Evolutionary conservation across 805 yeast genomes (phyloP).

Genomic region (Hemisphaericaspora nanyangensis): DNA sequence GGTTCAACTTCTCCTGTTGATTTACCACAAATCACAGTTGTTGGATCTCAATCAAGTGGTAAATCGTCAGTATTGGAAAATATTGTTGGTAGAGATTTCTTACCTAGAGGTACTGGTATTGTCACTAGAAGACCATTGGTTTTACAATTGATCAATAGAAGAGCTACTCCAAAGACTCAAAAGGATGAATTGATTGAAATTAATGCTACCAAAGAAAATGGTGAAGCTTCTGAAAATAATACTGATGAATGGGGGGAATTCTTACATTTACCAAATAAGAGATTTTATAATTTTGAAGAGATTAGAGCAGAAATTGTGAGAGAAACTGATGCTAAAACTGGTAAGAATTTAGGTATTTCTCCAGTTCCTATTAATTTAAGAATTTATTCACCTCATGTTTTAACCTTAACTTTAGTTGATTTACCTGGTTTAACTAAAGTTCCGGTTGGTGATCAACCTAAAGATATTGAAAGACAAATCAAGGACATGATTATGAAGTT

Average conservation of each 20-base stretch:
- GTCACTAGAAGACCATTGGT: constrained; percentile 88
- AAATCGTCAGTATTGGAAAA: constrained; percentile 87
- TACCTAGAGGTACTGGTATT: constrained; percentile 91
- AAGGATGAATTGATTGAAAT: constrained; percentile 42
- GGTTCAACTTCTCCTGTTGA: constrained; percentile 88
- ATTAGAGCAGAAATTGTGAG: constrained; percentile 87
- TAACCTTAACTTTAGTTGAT: constrained; percentile 91
- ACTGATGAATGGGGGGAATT: constrained; percentile 97
- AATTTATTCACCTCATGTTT: constrained; percentile 89
- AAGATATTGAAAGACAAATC: constrained; percentile 92
- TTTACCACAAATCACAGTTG: constrained; percentile 92
- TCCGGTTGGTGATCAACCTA: constrained; percentile 98
- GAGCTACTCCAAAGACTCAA: constrained; percentile 30
- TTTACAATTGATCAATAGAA: constrained; percentile 71
- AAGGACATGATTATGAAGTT: constrained; percentile 90
- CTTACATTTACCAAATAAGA: constrained; percentile 84
- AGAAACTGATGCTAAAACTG: constrained; percentile 84
- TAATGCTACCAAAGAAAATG: constrained; percentile 41
- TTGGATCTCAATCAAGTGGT: constrained; percentile 88
- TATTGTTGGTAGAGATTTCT: constrained; percentile 86
- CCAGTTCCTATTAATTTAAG: constrained; percentile 90
- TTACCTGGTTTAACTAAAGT: constrained; percentile 97
- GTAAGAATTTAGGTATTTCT: constrained; percentile 82
- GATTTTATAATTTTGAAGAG: constrained; percentile 82
- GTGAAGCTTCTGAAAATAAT: constrained; percentile 62